These are phyloP conservation scores for Globisporangium sylvaticum DNA, from an alignment of 352 stramenopile species.

Conservation along the genomic window DNA sequence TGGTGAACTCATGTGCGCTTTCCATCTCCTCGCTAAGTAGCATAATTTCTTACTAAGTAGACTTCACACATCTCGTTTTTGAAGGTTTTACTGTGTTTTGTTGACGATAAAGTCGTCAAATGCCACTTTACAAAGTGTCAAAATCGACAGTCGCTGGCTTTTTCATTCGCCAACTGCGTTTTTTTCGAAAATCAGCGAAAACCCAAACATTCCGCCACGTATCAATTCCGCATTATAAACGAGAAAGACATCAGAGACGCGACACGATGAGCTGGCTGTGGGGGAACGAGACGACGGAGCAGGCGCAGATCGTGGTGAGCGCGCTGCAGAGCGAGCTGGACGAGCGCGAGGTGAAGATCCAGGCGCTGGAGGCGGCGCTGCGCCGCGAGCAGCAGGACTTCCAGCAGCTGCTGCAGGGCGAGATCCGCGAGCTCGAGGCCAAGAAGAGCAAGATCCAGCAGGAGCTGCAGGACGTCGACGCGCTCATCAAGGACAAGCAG, in stretches of 20 bases:
- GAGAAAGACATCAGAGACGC: background rate
- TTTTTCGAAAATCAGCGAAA: too few relatives aligned
- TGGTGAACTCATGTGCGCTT: too few relatives aligned
- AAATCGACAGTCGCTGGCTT: conserved; percentile 6
- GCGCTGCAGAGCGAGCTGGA: conserved; percentile 78
- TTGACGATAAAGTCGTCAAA: background rate
- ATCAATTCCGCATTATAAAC: background rate
- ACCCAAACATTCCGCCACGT: conserved; percentile 5
- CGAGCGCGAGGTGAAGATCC: conserved; percentile 77
- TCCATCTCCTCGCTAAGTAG: too few relatives aligned
- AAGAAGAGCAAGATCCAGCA: conserved; percentile 31
- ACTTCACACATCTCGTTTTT: too few relatives aligned
- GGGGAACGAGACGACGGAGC: conserved; percentile 82
- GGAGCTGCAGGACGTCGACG: conserved; percentile 18
- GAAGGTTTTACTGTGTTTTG: too few relatives aligned
- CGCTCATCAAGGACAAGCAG: conserved; percentile 65
- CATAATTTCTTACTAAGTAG: background rate
- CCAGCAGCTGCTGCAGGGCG: conserved; percentile 45
- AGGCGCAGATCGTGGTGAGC: conserved; percentile 82
- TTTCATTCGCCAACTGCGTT: background rate
- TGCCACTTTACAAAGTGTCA: background rate
- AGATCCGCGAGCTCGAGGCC: conserved; percentile 65
- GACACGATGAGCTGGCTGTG: conserved; percentile 73
- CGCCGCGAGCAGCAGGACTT: conserved; percentile 75
- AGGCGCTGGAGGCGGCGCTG: conserved; percentile 69